These are phyloP conservation scores for Diacronema lutheri DNA, from an alignment of 78 protist genomes.

Conservation along the genomic window DNA sequence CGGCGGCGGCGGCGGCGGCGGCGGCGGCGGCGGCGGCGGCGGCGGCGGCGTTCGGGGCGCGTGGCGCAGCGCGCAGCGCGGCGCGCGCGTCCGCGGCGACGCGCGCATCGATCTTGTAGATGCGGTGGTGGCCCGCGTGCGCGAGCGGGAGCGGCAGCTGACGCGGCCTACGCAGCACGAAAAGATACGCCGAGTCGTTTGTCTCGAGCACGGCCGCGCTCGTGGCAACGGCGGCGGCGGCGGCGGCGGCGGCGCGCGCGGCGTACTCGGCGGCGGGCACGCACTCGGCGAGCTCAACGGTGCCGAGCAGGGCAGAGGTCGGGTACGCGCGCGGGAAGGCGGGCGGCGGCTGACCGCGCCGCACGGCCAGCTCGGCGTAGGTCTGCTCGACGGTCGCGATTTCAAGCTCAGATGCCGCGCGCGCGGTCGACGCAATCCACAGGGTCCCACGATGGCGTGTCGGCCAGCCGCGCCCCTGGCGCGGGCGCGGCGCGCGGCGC, in stretches of 20 bases:
- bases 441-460: background rate
- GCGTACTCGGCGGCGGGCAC: constrained; percentile 35
- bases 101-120: background rate
- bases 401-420: background rate
- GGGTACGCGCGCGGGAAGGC: background rate
- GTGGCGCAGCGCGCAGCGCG: background rate
- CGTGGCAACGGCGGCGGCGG: no score
- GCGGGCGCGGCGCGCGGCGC: no score
- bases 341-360: background rate
- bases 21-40: no score
- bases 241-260: background rate
- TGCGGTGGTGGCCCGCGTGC: background rate
- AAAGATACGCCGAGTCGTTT: constrained; percentile 38
- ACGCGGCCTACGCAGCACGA: constrained; percentile 44
- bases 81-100: background rate
- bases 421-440: constrained; percentile 6
- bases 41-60: no score
- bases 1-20: no score
- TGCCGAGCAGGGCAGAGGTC: background rate
- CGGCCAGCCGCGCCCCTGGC: background rate
- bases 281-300: background rate
- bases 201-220: background rate
- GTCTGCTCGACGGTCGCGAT: background rate
- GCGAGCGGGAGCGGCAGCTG: background rate
- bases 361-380: background rate